phyloP scores from a whole-genome alignment of 2,329 filamentous ascomycete species.

The Cladobotryum mycophilum region DNA sequence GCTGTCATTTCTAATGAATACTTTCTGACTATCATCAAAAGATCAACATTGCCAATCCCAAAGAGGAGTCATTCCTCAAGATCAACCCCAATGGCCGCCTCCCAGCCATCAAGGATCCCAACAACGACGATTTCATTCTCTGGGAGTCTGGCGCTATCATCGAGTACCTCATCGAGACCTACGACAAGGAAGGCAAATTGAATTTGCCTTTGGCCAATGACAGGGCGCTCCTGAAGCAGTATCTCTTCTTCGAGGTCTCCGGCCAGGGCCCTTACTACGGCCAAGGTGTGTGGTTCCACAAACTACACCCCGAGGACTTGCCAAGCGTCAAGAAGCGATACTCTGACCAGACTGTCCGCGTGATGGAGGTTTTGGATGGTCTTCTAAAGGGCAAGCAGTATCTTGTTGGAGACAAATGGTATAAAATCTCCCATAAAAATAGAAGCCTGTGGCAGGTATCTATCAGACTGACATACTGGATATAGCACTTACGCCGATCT shows the following conservation, averaged over 20 bases:
- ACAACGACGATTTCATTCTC: conserved; percentile 19
- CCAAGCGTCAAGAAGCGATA: conserved; percentile 26
- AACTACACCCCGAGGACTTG: conserved; percentile 14
- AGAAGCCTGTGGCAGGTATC: too few relatives aligned
- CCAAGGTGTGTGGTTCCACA: conserved; percentile 25
- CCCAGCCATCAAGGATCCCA: conserved; percentile 29
- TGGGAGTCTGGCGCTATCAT: conserved; percentile 25
- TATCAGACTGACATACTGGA: too few relatives aligned
- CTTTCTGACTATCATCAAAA: too few relatives aligned
- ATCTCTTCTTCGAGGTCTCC: conserved; percentile 32
- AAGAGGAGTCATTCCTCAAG: conserved; percentile 14
- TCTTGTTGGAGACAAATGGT: too few relatives aligned
- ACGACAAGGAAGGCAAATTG: conserved; percentile 23
- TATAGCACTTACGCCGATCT: too few relatives aligned
- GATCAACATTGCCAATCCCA: conserved; percentile 17
- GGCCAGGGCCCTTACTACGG: conserved; percentile 35
- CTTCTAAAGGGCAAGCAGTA: too few relatives aligned
- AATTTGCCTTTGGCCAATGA: conserved; percentile 20
- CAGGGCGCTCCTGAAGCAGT: conserved; percentile 28
- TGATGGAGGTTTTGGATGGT: too few relatives aligned
- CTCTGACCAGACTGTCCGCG: conserved; percentile 22
- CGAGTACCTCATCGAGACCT: conserved; percentile 25
- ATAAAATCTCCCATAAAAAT: too few relatives aligned
- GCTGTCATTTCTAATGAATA: conserved; percentile 10
- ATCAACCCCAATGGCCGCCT: conserved; percentile 32